Conservation (phyloP, 2,329 filamentous ascomycete species). For the Thelonectria olida region DNA sequence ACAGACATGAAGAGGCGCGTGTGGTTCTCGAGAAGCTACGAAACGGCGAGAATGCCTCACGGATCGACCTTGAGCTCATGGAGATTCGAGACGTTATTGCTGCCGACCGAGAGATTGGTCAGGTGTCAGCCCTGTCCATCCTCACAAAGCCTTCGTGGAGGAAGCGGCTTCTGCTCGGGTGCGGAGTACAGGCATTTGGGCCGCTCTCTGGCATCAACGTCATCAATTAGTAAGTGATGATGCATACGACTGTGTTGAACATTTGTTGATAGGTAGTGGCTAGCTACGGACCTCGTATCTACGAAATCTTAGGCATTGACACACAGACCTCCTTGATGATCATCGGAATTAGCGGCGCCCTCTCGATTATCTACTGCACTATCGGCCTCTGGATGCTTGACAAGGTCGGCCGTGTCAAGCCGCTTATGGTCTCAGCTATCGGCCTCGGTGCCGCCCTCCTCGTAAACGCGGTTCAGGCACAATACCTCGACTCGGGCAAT, state of each 20-base stretch:
- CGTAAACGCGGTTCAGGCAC: constrained; percentile 41
- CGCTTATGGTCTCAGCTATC: constrained; percentile 53
- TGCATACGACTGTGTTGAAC: not conserved
- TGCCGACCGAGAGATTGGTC: constrained; percentile 46
- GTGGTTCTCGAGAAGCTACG: constrained; percentile 46
- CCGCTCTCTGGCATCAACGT: constrained; percentile 54
- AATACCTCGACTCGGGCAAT: constrained; percentile 37
- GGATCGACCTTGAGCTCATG: constrained; percentile 51
- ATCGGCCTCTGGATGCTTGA: constrained; percentile 57
- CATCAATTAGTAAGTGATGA: constrained; percentile 33
- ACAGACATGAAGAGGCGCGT: constrained; percentile 45
- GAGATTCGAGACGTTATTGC: constrained; percentile 51
- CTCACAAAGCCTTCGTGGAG: constrained; percentile 54
- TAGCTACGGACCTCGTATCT: constrained; percentile 48
- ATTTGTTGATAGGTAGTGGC: constrained; percentile 3
- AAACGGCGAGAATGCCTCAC: constrained; percentile 40
- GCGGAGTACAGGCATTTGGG: constrained; percentile 58
- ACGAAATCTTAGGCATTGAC: constrained; percentile 53
- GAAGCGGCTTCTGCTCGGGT: constrained; percentile 55
- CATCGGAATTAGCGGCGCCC: constrained; percentile 59
- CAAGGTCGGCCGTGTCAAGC: constrained; percentile 56
- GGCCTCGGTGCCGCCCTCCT: constrained; percentile 39
- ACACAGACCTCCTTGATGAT: constrained; percentile 58
- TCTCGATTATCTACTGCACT: constrained; percentile 58
- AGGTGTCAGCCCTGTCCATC: constrained; percentile 53